Evolutionary conservation across 2,329 filamentous ascomycete species (phyloP).

Genomic region (Talaromyces albobiverticillius): DNA sequence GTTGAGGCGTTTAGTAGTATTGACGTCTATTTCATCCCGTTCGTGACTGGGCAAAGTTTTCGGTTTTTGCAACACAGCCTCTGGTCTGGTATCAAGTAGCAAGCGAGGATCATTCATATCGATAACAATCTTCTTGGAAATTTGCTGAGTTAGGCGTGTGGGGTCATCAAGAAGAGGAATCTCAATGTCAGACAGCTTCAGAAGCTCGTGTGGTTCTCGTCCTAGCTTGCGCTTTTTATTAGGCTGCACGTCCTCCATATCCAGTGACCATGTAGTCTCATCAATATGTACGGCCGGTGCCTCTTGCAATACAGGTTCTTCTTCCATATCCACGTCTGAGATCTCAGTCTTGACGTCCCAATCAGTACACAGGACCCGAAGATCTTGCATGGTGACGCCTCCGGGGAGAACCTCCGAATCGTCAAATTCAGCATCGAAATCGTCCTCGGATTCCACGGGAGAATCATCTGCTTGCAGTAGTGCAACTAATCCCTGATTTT

Average conservation of each 20-base stretch:
- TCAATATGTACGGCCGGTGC: conserved; percentile 50
- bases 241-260: conserved; percentile 43
- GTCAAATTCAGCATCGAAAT: conserved; percentile 54
- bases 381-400: conserved; percentile 73
- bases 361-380: conserved; percentile 81
- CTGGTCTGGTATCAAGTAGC: conserved; percentile 71
- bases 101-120: conserved; percentile 87
- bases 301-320: conserved; percentile 16
- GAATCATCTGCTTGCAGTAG: conserved; percentile 35
- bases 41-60: conserved; percentile 35
- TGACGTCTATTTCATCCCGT: conserved; percentile 63
- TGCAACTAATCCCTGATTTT: conserved; percentile 57
- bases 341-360: conserved; percentile 67
- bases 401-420: conserved; percentile 63
- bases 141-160: conserved; percentile 66
- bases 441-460: conserved; percentile 48
- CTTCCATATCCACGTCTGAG: conserved; percentile 37
- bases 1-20: conserved; percentile 68
- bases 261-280: conserved; percentile 52
- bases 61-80: conserved; percentile 56
- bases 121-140: conserved; percentile 75
- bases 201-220: conserved; percentile 43
- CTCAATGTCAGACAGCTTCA: conserved; percentile 56
- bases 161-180: conserved; percentile 79
- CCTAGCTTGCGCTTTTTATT: conserved; percentile 65